These are phyloP conservation scores for Euphorbia corollata DNA, from an alignment of 441 rosid species.

Conservation along the genomic window DNA sequence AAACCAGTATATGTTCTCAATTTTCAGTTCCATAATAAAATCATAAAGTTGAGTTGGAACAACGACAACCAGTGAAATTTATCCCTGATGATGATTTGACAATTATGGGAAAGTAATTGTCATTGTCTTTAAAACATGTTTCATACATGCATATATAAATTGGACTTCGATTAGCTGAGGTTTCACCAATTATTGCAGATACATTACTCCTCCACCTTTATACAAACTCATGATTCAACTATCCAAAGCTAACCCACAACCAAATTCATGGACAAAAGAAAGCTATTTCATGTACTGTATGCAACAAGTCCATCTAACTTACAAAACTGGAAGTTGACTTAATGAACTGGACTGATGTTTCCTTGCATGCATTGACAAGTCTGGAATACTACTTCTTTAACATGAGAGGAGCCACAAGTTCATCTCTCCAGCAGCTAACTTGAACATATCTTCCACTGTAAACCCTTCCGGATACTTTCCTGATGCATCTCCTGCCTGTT, in stretches of 20 bases:
- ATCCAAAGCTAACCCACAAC: neutral
- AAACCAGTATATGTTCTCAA: no score
- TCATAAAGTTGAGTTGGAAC: no score
- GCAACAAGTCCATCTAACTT: neutral
- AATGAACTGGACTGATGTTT: neutral
- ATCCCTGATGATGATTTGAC: no score
- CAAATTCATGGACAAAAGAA: neutral
- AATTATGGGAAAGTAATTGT: no score
- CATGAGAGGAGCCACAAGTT: conserved; percentile 37
- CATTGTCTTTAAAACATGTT: neutral
- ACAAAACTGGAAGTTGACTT: neutral
- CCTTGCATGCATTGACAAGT: neutral
- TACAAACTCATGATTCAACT: neutral
- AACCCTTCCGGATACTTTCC: conserved; percentile 32
- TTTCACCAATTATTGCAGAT: neutral
- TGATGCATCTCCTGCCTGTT: conserved; percentile 31
- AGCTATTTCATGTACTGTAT: no score
- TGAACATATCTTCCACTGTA: conserved; percentile 47
- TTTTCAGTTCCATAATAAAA: no score
- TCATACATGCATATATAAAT: no score
- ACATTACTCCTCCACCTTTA: neutral
- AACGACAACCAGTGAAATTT: no score
- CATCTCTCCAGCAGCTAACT: conserved; percentile 51
- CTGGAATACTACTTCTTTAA: conserved; percentile 16
- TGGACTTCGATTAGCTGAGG: neutral